Percentiles rank a stretch among this genome's conserved stretches.
Evolutionary conservation across 345 rosid genomes (phyloP).

Genomic region (Kandelia obovata): DNA sequence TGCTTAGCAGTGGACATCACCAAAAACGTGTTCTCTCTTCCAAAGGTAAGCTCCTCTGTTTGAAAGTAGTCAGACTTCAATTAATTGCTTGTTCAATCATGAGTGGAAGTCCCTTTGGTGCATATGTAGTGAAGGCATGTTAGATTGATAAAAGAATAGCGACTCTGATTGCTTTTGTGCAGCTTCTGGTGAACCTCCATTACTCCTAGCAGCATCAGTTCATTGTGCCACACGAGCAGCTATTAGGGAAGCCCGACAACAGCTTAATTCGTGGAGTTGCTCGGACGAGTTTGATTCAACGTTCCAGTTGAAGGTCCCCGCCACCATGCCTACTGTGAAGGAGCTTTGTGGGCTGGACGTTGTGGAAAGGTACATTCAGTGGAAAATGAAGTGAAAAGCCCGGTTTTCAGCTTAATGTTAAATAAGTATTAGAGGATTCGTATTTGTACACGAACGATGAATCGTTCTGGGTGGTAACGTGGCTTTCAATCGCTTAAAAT

Average conservation of each 20-base stretch:
- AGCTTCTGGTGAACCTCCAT: constrained; percentile 95
- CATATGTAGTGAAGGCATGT: neutral
- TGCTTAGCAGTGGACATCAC: constrained; percentile 75
- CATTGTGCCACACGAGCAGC: constrained; percentile 85
- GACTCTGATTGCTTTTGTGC: constrained; percentile 15
- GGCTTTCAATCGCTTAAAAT: no score
- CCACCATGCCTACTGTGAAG: constrained; percentile 80
- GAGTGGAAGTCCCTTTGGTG: neutral
- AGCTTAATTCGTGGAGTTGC: constrained; percentile 48
- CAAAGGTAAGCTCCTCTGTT: constrained; percentile 46
- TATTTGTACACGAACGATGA: no score
- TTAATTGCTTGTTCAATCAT: neutral
- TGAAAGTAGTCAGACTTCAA: neutral
- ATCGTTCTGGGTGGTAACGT: no score
- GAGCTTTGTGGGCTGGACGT: constrained; percentile 59
- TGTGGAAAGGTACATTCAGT: constrained; percentile 58
- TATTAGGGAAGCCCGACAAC: constrained; percentile 62
- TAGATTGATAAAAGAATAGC: neutral
- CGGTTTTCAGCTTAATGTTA: no score
- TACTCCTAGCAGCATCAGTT: constrained; percentile 79
- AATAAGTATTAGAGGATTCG: no score
- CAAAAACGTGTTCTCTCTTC: constrained; percentile 74
- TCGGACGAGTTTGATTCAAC: constrained; percentile 14
- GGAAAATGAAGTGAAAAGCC: constrained; percentile 11
- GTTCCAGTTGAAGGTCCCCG: constrained; percentile 74